A percentile compares a stretch with the other conserved stretches of the same genome.
These are phyloP conservation scores for Samsoniella hepiali DNA, from an alignment of 2,329 filamentous ascomycete genomes.

Conservation along the genomic window DNA sequence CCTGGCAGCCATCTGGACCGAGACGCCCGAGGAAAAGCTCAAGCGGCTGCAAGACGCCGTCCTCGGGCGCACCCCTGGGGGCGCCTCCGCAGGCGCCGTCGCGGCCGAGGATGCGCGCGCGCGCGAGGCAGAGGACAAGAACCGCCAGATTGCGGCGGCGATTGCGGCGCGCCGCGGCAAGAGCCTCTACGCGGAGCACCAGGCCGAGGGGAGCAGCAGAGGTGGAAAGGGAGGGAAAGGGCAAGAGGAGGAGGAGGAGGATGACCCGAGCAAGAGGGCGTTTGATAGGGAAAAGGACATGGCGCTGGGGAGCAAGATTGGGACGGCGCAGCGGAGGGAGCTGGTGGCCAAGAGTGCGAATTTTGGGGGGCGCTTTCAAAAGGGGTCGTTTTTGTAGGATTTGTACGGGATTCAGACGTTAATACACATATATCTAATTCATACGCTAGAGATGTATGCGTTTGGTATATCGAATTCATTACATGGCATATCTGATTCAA, in stretches of 20 bases:
- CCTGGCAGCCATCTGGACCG: slow-evolving; percentile 77
- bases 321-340: slow-evolving; percentile 69
- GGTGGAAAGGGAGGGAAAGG: slow-evolving; percentile 28
- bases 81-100: slow-evolving; percentile 35
- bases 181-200: slow-evolving; percentile 60
- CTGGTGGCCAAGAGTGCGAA: slow-evolving; percentile 75
- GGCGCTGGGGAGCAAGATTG: slow-evolving; percentile 69
- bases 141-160: slow-evolving; percentile 44
- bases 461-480: too few species aligned
- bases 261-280: slow-evolving; percentile 83
- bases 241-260: slow-evolving; percentile 59
- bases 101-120: slow-evolving; percentile 40
- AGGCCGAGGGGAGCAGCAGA: slow-evolving; percentile 31
- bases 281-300: slow-evolving; percentile 97
- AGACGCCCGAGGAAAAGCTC: slow-evolving; percentile 85
- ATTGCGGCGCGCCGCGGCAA: slow-evolving; percentile 54
- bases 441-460: too few species aligned
- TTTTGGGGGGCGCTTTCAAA: slow-evolving; percentile 78
- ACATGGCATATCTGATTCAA: too few species aligned
- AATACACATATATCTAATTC: background rate
- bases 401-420: background rate
- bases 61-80: slow-evolving; percentile 61
- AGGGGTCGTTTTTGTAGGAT: slow-evolving; percentile 60
- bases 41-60: slow-evolving; percentile 77
- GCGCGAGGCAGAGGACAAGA: slow-evolving; percentile 54